phyloP scores from a whole-genome alignment of 495 filamentous ascomycete genomes.

The Penicillium turbatum region DNA sequence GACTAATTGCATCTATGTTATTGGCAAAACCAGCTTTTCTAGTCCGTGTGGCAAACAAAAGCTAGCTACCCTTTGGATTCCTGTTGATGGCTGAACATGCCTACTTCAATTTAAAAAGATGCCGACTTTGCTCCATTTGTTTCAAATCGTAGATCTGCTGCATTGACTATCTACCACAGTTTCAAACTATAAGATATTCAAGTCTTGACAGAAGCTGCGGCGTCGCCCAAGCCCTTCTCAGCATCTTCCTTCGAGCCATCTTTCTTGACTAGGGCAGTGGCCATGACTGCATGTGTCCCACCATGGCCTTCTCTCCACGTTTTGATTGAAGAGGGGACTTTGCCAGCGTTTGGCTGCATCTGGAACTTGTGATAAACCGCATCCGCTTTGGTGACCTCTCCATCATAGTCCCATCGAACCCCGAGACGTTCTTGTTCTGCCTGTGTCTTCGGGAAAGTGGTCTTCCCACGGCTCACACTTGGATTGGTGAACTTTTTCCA shows the following conservation, averaged over 20 bases:
- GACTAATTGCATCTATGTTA: too few species aligned
- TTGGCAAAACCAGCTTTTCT: too few species aligned
- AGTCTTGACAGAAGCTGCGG: background rate
- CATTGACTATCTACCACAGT: too few species aligned
- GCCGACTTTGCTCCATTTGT: too few species aligned
- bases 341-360: constrained; percentile 1
- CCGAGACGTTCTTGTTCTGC: constrained; percentile 1
- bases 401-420: constrained; percentile 5
- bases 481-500: constrained; percentile 1
- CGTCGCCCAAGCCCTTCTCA: background rate
- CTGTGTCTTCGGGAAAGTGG: background rate
- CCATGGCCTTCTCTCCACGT: constrained; percentile 1
- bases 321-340: constrained; percentile 4
- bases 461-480: background rate
- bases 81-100: too few species aligned
- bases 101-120: too few species aligned
- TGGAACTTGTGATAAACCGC: constrained; percentile 1
- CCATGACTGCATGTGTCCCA: constrained; percentile 2
- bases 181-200: background rate
- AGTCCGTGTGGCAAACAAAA: too few species aligned
- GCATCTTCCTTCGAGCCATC: constrained; percentile 3
- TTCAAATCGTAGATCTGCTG: too few species aligned
- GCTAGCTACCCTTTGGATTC: too few species aligned
- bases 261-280: constrained; percentile 4
- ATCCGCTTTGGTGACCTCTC: constrained; percentile 1